Percentiles rank a stretch among this genome's conserved stretches.
phyloP scores from a whole-genome alignment of 2,329 filamentous ascomycete species.

The Colletotrichum cereale region DNA sequence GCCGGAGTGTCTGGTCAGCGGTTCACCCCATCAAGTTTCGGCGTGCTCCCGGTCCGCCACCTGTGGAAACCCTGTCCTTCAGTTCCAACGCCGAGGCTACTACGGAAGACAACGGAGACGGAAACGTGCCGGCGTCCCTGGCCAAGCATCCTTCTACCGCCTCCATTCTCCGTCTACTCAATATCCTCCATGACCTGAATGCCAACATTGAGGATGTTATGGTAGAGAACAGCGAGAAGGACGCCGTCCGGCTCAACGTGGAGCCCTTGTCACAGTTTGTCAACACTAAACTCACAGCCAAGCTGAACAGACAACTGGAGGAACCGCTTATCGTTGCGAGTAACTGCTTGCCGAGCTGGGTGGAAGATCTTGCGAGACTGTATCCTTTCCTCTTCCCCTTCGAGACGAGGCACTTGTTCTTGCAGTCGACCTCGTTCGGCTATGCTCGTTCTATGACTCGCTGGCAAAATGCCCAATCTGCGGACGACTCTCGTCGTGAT shows the following conservation, averaged over 20 bases:
- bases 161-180: slow-evolving; percentile 87
- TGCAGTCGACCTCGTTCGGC: slow-evolving; percentile 98
- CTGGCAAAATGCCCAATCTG: slow-evolving; percentile 92
- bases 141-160: slow-evolving; percentile 87
- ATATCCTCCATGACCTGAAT: slow-evolving; percentile 92
- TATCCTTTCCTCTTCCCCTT: slow-evolving; percentile 99
- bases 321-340: slow-evolving; percentile 97
- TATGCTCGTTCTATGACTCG: slow-evolving; percentile 97
- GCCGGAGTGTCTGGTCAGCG: slow-evolving; percentile 88
- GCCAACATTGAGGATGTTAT: slow-evolving; percentile 93
- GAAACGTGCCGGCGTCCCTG: slow-evolving; percentile 79
- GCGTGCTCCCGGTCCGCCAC: slow-evolving; percentile 85
- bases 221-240: slow-evolving; percentile 74
- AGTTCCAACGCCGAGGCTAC: slow-evolving; percentile 61
- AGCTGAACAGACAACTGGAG: slow-evolving; percentile 95
- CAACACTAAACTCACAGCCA: slow-evolving; percentile 97
- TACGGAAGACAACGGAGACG: slow-evolving; percentile 66
- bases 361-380: slow-evolving; percentile 90
- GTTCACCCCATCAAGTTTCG: slow-evolving; percentile 94
- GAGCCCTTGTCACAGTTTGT: slow-evolving; percentile 95
- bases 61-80: slow-evolving; percentile 76
- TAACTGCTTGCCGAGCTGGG: slow-evolving; percentile 95
- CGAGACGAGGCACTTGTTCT: slow-evolving; percentile 94
- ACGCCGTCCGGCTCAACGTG: slow-evolving; percentile 76
- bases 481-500: slow-evolving; percentile 84